Conservation (phyloP, 2,329 filamentous ascomycete species). For the Verruconis gallopava region DNA sequence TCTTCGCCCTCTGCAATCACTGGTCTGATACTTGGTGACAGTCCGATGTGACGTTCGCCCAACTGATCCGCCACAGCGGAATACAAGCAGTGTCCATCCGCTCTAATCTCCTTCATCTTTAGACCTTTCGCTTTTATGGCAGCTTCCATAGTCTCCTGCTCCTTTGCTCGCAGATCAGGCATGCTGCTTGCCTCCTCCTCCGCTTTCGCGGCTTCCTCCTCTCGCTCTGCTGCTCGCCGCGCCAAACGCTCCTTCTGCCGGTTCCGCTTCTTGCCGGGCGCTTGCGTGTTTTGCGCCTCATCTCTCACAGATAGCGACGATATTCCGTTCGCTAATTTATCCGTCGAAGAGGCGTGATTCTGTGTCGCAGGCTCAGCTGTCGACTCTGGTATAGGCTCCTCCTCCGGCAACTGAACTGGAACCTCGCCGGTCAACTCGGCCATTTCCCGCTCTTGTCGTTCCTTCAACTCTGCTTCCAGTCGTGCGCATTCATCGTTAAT, state of each 20-base stretch:
- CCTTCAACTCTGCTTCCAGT: slow-evolving; percentile 42
- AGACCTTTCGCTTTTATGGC: slow-evolving; percentile 53
- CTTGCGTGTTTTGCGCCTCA: neutral
- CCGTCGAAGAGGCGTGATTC: neutral
- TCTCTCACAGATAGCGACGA: neutral
- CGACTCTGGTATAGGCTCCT: neutral
- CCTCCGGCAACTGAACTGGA: slow-evolving; percentile 10
- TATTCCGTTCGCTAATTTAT: neutral
- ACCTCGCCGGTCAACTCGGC: slow-evolving; percentile 29
- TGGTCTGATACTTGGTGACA: slow-evolving; percentile 23
- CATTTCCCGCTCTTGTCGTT: slow-evolving; percentile 40
- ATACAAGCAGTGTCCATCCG: slow-evolving; percentile 93
- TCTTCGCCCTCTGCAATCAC: slow-evolving; percentile 16
- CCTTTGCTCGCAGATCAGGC: slow-evolving; percentile 25
- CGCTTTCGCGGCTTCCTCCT: slow-evolving; percentile 54
- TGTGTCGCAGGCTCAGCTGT: neutral
- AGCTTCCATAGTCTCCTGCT: slow-evolving; percentile 48
- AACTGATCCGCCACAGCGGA: slow-evolving; percentile 83
- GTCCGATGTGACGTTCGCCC: slow-evolving; percentile 25
- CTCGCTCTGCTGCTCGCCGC: slow-evolving; percentile 73
- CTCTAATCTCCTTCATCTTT: slow-evolving; percentile 63
- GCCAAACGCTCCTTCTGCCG: slow-evolving; percentile 85
- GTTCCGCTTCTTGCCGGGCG: slow-evolving; percentile 46
- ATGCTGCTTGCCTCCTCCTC: slow-evolving; percentile 53
- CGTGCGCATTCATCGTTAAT: slow-evolving; percentile 50